Base-by-base conservation (phyloP, 495 filamentous ascomycete genomes). In the Hypomontagnella submonticulosa region DNA sequence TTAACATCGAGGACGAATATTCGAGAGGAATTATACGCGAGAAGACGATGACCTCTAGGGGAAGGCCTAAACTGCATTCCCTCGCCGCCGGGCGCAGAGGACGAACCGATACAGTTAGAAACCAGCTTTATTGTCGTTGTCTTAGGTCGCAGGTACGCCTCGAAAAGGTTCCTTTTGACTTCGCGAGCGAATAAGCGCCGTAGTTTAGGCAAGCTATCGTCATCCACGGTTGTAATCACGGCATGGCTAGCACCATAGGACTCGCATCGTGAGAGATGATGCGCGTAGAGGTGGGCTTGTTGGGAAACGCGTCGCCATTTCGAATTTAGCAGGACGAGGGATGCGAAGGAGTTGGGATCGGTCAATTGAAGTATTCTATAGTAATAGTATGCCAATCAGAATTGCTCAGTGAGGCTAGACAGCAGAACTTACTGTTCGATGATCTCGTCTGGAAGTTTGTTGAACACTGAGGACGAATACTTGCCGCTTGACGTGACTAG, bases 1-100 rank as follows among this genome's bases (percentile, higher is more conserved):
- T 83, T 78, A 2, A 90, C 80, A 71, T 92, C 86, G 34, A 95
- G 70, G n/a, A 94, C 86, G 61, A 92, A 86, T 67, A 96, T 92
- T 53, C 92, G 82, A 15, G 92, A 94, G n/a, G 92, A 94, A 71
- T 90, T 93, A 64, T 92, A 88, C 40, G 90, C 92, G 7, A 96
- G 81, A 10, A 93, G 75, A 73, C 88, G 85, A 54, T 88, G 86
- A 9, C 90, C 91, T 63, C 83, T 87, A 6, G 89, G 86, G 12
- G 92, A 94, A 57, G 92, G 87, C 56, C 84, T 84, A 67, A 95
- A 96, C 50, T 91, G 90, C 75, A 96, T 91, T 42, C 91, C 90
- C 74, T 96, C 92, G 16, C 92, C 92, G 4, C 90, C 89, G 0
- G 92, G 92, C 57, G 89, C 89, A 7, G 90, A 90, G 10, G 92